Conservation (phyloP, 2,329 filamentous ascomycete species). For the Colletotrichum spaethianum region DNA sequence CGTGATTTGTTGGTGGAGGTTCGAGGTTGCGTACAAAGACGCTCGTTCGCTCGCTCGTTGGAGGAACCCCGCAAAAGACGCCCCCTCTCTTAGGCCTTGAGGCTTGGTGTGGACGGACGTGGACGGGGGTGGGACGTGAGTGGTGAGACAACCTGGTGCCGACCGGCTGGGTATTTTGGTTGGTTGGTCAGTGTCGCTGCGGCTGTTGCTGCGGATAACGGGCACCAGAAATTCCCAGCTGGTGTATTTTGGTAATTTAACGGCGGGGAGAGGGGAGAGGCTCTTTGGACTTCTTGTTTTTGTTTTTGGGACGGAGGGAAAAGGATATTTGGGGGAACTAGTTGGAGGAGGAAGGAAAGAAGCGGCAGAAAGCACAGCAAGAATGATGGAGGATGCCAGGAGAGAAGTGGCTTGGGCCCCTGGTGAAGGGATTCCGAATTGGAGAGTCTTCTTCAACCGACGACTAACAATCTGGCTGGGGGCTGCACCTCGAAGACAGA, state of each 20-base stretch:
- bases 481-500: background rate
- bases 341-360: background rate
- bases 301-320: background rate
- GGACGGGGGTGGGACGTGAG: constrained; percentile 4
- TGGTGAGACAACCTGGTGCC: constrained; percentile 27
- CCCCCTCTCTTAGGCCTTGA: constrained; percentile 36
- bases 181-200: constrained; percentile 4
- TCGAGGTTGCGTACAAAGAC: constrained; percentile 40
- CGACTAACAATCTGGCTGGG: background rate
- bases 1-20: constrained; percentile 42
- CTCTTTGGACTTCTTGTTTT: too few species aligned
- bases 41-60: constrained; percentile 36
- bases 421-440: constrained; percentile 5
- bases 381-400: background rate
- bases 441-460: background rate
- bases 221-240: background rate
- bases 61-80: constrained; percentile 41
- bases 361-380: background rate
- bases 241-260: background rate
- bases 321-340: background rate
- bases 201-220: background rate
- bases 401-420: background rate
- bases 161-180: constrained; percentile 17
- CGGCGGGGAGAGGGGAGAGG: background rate
- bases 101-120: constrained; percentile 19